Evolutionary conservation across 768 basidiomycete species (phyloP), one percentile per base, ranked within the genome.

Genomic region (Mycena albidolilacea): DNA sequence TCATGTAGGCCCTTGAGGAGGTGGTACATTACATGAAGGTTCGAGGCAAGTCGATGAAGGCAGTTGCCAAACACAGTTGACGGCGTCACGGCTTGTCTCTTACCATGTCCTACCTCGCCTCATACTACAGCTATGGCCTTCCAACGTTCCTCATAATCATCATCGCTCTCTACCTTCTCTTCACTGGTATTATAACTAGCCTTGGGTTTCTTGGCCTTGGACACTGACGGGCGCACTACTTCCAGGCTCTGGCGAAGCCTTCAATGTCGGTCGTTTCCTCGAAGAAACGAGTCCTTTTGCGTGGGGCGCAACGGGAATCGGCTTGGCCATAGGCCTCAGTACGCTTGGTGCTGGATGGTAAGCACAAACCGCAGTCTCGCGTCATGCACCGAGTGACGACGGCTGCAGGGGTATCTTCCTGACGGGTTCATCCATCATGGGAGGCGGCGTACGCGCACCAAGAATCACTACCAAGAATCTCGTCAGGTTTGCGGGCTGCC

Each of bases 401-500:
- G 54, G 38, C 73, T 38, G 73, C 73, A 99, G 97, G 97, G 97
- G 97, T 63, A 99, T 99, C 81, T 96, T 97, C 86, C 85, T 99
- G 68, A 99, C 98, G 0, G 98, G 98, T 67, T 85, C 97, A n/a
- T 97, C 96, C 39, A 97, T 99, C 77, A 87, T 99, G 39, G 97
- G 97, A 57, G 98, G 97, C 80, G 97, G 97, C 79, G 96, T 99
- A 11, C 88, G 97, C 54, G 89, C 96, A 59, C 97, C 97, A 12
- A 88, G 97, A 76, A 99, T 99, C 67, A 90, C 93, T 61, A 99
- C 97, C 21, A 99, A 99, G 90, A 99, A 99, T 81, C 82, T 99
- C 82, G 98, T 99, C 78, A 97, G 95, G 97, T 96, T 39, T 38
- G 44, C 59, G 15, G 44, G 11, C 23, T 39, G 11, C 50, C 21